Evolutionary conservation across 2,329 filamentous ascomycete species (phyloP), one percentile per base, ranked within the genome.

Genomic region (Nothomitra cinnamomea): DNA sequence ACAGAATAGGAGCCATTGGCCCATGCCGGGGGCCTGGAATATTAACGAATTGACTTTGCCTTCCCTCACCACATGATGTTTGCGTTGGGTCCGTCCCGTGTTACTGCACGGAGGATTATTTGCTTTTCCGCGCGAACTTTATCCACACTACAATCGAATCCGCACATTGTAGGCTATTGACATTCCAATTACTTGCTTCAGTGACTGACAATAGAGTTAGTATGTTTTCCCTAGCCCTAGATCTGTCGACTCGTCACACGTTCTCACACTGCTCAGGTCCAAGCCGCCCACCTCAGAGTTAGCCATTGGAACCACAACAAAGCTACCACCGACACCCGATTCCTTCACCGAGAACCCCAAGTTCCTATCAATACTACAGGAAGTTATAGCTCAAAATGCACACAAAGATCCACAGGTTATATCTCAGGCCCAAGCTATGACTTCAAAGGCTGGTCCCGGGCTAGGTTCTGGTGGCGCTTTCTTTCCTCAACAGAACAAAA

Each of bases 241-340:
- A 6, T 62, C 69, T n/a, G 17, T 22, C 1, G 68, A 72, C 1
- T 67, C 69, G 40, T 67, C 67, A 1, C 71, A 80, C 61, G 67
- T 80, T 32, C 72, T 85, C 28, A 77, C 76, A 42, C 76, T 78
- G 57, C 76, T 84, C 55, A 71, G 77, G 38, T 75, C 73, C 40
- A 65, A 70, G 13, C 78, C 79, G 1, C 79, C 80, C 0, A 74
- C 68, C 2, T 62, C 68, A 4, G 63, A 64, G 25, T 66, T 83
- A 19, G 72, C 79, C 13, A 76, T 85, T 56, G 81, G 81, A 50
- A 77, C 72, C 1, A 76, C 78, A 0, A 76, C 74, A 4, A 60
- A 67, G 15, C 57, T 82, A n/a, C 79, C 79, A 1, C 80, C 80
- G 1, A 81, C 77, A 0, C 78, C 81, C 2, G 66, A 69, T 40